Base-by-base conservation (phyloP, 116 monocot species). In the Iris pallida region DNA sequence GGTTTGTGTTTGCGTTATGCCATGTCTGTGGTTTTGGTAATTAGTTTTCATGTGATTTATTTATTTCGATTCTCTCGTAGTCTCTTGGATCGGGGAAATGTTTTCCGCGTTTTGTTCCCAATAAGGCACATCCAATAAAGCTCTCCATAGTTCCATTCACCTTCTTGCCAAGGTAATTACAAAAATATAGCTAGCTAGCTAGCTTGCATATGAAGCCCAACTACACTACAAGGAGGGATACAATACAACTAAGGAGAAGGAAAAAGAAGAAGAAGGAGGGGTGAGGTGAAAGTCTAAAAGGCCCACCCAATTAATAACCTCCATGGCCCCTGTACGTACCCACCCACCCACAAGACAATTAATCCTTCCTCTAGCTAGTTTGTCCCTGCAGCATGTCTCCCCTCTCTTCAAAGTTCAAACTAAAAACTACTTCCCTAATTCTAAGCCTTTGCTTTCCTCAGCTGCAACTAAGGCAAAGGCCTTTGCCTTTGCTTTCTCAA, bases 401-500 rank as follows among this genome's bases (percentile, higher is more conserved):
- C 13, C 49, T 51, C 49, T 51, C 49, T 51, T 51, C 49, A 51
- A 51, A 51, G 2, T 51, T 9, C 0, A 9, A 51, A 30, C 0
- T 1, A 30, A 30, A 30, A 30, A 30, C 30, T 30, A 30, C 30
- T 51, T 13, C 13, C 49, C 49, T 51, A 5, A 9, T 51, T 0
- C 49, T 4, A 1, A 1, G 1, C 49, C 49, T 51, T 13, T 51
- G 49, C 13, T 51, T 51, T 51, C 49, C 13, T 51, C 30, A 30
- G 30, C 30, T 30, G 30, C 30, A 30, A 30, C 30, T n/a, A n/a
- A 30, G 30, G 30, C 30, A 30, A n/a, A 73, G 45, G 69, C 70
- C 11, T 43, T 60, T 8, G 61, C 19, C 49, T 19, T 65, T 20
- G 65, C 47, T 13, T 65, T 65, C 49, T 65, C 65, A 4, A 65